Base-by-base conservation (phyloP, 2,329 filamentous ascomycete species). In the Trichoderma gracile region DNA sequence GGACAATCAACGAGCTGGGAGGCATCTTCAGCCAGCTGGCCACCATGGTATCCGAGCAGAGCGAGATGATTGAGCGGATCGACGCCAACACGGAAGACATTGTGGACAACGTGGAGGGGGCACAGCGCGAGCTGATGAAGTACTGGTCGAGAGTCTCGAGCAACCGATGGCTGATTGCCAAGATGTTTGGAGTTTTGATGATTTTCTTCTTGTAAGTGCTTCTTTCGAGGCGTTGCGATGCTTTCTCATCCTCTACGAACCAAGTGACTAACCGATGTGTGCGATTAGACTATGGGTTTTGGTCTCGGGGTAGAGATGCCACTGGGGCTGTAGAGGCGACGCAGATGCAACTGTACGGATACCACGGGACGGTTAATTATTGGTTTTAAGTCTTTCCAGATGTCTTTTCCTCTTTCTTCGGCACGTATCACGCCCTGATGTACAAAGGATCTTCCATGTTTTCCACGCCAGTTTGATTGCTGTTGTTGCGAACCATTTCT, bases 61-160 rank as follows among this genome's bases (percentile, higher is more conserved):
- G 91, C 67, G 95, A 97, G 78, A 96, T 97, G 90, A 96, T 99
- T 69, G 92, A 98, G 78, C 85, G 94, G 56, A 97, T 97, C 73
- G 94, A 98, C 72, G 94, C 94, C 69, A 97, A 98, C 77, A 97
- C 94, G 1, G 95, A 99, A 73, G 93, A 97, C 71, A 92, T 99
- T 6, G 94, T 99, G 62, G 94, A 98, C 73, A 99, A 99, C 71
- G 94, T 99, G n/a, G 87, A 97, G 73, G 95, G 95, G 19, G 95
- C 95, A 6, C 95, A 99, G 75, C 85, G 93, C 68, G 94, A 99
- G 78, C 76, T 99, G 73, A 86, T 99, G 79, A 97, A 97, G 77
- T 99, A 98, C 78, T 99, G 95, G 94, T 90, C 87, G 30, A 85
- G 93, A 46, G 93, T 98, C 30, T 95, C 92, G 64, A 92, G 93